Evolutionary conservation across 2,329 filamentous ascomycete genomes (phyloP).

Genomic region (Trichophyton benhamiae): DNA sequence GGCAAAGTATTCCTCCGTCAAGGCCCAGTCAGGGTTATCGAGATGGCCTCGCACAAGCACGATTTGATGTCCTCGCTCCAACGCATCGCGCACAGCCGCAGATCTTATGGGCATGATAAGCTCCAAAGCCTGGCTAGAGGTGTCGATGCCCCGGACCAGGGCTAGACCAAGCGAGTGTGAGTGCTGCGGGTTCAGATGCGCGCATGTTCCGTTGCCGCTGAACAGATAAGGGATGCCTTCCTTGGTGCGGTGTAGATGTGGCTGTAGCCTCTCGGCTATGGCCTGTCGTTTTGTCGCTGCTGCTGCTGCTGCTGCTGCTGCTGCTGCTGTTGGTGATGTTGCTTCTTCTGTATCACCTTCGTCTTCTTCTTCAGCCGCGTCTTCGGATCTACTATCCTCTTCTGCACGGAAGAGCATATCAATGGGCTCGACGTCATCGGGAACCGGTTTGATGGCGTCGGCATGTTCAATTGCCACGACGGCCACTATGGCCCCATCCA

Average conservation of each 20-base stretch:
- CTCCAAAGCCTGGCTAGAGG: conserved; percentile 29
- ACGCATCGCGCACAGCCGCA: conserved; percentile 19
- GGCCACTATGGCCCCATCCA: conserved; percentile 44
- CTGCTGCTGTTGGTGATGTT: background rate
- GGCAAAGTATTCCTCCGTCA: conserved; percentile 33
- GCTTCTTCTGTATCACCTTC: background rate
- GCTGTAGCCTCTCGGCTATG: background rate
- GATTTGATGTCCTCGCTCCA: conserved; percentile 27
- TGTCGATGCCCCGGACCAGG: conserved; percentile 33
- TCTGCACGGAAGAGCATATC: conserved; percentile 4
- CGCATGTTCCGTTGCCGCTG: conserved; percentile 29
- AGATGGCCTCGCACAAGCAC: conserved; percentile 38
- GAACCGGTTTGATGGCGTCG: conserved; percentile 13
- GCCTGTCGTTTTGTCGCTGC: background rate
- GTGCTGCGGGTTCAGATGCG: conserved; percentile 35
- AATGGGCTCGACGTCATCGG: too few species aligned
- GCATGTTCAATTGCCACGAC: conserved; percentile 39
- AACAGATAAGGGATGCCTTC: conserved; percentile 42
- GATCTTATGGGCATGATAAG: conserved; percentile 38
- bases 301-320: background rate
- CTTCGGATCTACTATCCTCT: background rate
- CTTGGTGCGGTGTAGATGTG: conserved; percentile 24
- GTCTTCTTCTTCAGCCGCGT: background rate
- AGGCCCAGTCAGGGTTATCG: conserved; percentile 35
- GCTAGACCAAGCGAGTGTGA: conserved; percentile 41